Conservation (phyloP, 2,329 filamentous ascomycete genomes). For the Penicillium crustosum region DNA sequence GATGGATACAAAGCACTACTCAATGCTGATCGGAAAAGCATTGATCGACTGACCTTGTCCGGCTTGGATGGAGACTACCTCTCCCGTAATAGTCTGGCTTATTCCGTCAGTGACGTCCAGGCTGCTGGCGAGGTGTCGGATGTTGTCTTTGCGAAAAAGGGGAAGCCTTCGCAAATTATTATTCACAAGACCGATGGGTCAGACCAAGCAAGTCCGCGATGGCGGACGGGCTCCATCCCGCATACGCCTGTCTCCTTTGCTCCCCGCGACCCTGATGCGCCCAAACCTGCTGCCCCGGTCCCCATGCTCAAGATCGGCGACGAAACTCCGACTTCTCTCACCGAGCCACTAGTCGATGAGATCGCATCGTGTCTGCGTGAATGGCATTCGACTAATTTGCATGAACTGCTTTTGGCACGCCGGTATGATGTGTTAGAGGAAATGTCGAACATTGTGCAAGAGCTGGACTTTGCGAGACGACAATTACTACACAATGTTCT, state of each 20-base stretch:
- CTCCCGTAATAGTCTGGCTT: conserved; percentile 29
- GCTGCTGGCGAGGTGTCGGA: conserved; percentile 30
- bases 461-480: conserved; percentile 80
- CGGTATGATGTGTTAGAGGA: conserved; percentile 80
- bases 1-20: conserved; percentile 45
- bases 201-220: conserved; percentile 31
- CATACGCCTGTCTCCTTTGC: conserved; percentile 36
- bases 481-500: conserved; percentile 94
- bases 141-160: conserved; percentile 38
- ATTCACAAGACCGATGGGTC: conserved; percentile 41
- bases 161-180: conserved; percentile 43
- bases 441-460: conserved; percentile 74
- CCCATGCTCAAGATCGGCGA: conserved; percentile 98
- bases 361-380: conserved; percentile 95
- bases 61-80: conserved; percentile 29
- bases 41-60: conserved; percentile 34
- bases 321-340: conserved; percentile 84
- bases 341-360: conserved; percentile 92
- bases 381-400: conserved; percentile 97
- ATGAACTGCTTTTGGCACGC: conserved; percentile 80
- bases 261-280: conserved; percentile 60
- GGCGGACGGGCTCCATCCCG: conserved; percentile 33
- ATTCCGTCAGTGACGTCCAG: conserved; percentile 27
- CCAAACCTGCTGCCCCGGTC: conserved; percentile 83
- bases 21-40: conserved; percentile 37